Conservation (phyloP, 495 filamentous ascomycete genomes). For the Letharia lupina region DNA sequence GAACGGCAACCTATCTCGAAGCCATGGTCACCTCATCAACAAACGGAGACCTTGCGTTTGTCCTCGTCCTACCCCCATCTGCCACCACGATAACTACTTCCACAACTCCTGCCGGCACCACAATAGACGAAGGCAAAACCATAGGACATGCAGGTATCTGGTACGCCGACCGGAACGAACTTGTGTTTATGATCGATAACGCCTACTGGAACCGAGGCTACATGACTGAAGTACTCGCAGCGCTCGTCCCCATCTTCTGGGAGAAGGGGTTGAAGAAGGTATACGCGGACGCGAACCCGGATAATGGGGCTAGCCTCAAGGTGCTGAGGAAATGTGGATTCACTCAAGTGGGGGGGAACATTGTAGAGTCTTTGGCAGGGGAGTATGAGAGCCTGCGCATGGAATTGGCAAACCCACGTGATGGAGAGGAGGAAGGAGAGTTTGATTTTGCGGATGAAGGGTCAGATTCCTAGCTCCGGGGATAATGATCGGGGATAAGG, state of each 20-base stretch:
- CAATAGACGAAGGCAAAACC: neutral
- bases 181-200: constrained; percentile 18
- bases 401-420: constrained; percentile 2
- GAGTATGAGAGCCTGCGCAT: constrained; percentile 18
- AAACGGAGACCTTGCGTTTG: constrained; percentile 31
- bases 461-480: neutral
- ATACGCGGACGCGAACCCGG: constrained; percentile 16
- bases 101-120: neutral
- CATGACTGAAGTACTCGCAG: constrained; percentile 16
- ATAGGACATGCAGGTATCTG: constrained; percentile 23
- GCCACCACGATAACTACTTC: neutral
- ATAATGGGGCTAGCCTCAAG: constrained; percentile 12
- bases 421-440: neutral
- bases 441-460: neutral
- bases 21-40: constrained; percentile 71
- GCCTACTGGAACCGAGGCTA: constrained; percentile 17
- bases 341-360: constrained; percentile 10
- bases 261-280: constrained; percentile 22
- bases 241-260: constrained; percentile 14
- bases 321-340: constrained; percentile 17
- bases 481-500: neutral
- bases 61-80: constrained; percentile 6
- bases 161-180: neutral
- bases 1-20: constrained; percentile 58
- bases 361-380: constrained; percentile 13